These are phyloP conservation scores for Straminergon stramineum DNA, from an alignment of 225 moss, liverwort and hornwort genomes.

Conservation along the genomic window DNA sequence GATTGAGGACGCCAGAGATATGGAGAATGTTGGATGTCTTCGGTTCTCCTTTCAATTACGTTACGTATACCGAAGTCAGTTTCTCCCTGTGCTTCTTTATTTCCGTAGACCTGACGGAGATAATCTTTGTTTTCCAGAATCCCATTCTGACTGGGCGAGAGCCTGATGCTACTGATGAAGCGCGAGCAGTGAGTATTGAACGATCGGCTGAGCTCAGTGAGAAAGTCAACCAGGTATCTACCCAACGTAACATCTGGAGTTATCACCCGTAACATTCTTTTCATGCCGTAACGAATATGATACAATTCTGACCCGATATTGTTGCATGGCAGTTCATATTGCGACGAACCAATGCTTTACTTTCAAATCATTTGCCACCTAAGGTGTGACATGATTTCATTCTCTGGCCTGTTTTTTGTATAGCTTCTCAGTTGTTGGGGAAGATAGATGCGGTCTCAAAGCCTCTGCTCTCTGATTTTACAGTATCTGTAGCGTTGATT, in stretches of 20 bases:
- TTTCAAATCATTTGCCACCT: slow-evolving; percentile 95
- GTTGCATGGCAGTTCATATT: slow-evolving; percentile 71
- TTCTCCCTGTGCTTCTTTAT: background rate
- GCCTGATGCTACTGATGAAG: slow-evolving; percentile 89
- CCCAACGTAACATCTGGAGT: background rate
- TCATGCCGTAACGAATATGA: background rate
- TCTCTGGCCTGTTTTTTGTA: background rate
- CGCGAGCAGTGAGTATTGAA: slow-evolving; percentile 73
- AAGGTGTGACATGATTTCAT: slow-evolving; percentile 42
- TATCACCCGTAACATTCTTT: background rate
- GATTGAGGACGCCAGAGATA: background rate
- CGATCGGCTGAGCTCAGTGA: slow-evolving; percentile 94
- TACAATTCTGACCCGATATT: background rate
- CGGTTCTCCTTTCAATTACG: background rate
- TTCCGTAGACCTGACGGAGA: background rate
- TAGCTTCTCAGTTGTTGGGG: background rate
- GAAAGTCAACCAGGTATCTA: slow-evolving; percentile 85
- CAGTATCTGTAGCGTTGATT: background rate
- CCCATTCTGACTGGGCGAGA: slow-evolving; percentile 89
- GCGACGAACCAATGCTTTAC: slow-evolving; percentile 82
- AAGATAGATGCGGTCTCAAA: background rate
- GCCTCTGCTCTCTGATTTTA: background rate
- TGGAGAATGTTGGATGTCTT: background rate
- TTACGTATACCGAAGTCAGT: background rate
- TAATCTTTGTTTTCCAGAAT: slow-evolving; percentile 32